A percentile compares a stretch with the other conserved stretches of the same genome.
These are phyloP conservation scores for Cladobotryum mycophilum DNA, from an alignment of 2,329 filamentous ascomycete species.

Conservation along the genomic window DNA sequence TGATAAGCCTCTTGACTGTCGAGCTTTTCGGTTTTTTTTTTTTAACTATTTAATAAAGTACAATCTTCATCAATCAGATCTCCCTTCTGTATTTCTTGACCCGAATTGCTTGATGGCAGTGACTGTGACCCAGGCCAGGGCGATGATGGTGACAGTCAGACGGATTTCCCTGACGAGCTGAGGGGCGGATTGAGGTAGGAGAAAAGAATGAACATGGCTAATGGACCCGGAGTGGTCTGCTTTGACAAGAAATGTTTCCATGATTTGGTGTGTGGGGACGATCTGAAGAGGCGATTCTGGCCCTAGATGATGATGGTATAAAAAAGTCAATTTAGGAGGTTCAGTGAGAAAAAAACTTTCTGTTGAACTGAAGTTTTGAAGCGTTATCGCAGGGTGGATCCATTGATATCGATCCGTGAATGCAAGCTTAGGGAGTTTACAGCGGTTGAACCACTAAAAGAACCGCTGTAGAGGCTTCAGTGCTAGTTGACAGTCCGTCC, in stretches of 20 bases:
- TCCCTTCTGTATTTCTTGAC: background rate
- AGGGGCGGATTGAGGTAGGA: slow-evolving; percentile 11
- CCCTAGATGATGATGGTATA: background rate
- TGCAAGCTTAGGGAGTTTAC: no score
- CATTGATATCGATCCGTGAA: no score
- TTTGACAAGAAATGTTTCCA: slow-evolving; percentile 19
- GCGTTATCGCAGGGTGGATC: no score
- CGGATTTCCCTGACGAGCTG: slow-evolving; percentile 16
- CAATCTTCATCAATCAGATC: background rate
- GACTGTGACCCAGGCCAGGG: slow-evolving; percentile 17
- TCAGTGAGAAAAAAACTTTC: no score
- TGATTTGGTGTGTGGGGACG: background rate
- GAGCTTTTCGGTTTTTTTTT: background rate
- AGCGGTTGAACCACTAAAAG: no score
- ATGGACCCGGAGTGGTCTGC: slow-evolving; percentile 16
- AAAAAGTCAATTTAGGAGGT: background rate
- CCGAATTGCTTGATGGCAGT: slow-evolving; percentile 13
- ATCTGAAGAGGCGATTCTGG: no score
- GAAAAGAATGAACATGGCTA: slow-evolving; percentile 14
- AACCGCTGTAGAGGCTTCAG: no score
- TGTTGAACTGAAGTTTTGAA: no score
- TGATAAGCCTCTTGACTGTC: background rate
- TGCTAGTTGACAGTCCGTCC: no score
- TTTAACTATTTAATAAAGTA: background rate
- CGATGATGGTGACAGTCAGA: slow-evolving; percentile 16